phyloP scores from a whole-genome alignment of 2,329 filamentous ascomycete species.

The Rugonectria rugulosa region DNA sequence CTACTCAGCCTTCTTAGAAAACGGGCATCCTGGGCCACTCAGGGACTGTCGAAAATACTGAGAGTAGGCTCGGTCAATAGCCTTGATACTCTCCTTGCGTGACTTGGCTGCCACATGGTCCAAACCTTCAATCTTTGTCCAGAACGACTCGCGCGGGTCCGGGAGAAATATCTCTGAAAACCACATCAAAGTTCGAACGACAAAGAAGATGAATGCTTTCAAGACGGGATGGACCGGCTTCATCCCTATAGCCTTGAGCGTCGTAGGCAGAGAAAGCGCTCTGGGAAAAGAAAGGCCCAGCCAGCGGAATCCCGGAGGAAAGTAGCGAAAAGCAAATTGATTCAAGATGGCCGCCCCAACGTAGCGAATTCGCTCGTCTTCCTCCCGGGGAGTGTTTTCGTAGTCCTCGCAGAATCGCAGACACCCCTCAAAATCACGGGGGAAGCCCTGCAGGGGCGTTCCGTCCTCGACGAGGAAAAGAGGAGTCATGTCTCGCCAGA shows the following conservation, averaged over 20 bases:
- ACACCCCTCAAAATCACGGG: constrained; percentile 3
- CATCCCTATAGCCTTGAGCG: not conserved
- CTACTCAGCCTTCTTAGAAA: not conserved
- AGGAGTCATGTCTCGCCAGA: constrained; percentile 17
- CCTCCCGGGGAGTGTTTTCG: constrained; percentile 5
- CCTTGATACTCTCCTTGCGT: not conserved
- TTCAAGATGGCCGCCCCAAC: constrained; percentile 10
- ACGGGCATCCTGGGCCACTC: constrained; percentile 8
- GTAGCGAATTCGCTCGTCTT: not conserved
- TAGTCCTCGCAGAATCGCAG: constrained; percentile 12
- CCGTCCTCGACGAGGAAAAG: constrained; percentile 10
- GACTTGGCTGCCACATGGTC: not conserved
- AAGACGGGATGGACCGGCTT: constrained; percentile 2
- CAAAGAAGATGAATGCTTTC: constrained; percentile 1
- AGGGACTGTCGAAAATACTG: not conserved
- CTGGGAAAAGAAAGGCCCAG: constrained; percentile 4
- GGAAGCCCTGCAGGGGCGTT: not conserved
- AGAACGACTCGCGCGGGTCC: constrained; percentile 5
- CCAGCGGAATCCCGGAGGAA: constrained; percentile 7
- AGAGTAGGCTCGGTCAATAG: not conserved
- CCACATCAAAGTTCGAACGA: constrained; percentile 11
- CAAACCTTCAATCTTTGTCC: not conserved
- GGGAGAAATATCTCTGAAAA: constrained; percentile 5
- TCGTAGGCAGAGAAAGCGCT: constrained; percentile 8
- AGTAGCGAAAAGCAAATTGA: constrained; percentile 17